Percentiles rank a stretch among this genome's conserved stretches.
These are phyloP conservation scores for Penicillium sp. DNA, from an alignment of 2,329 filamentous ascomycete genomes.

Conservation along the genomic window DNA sequence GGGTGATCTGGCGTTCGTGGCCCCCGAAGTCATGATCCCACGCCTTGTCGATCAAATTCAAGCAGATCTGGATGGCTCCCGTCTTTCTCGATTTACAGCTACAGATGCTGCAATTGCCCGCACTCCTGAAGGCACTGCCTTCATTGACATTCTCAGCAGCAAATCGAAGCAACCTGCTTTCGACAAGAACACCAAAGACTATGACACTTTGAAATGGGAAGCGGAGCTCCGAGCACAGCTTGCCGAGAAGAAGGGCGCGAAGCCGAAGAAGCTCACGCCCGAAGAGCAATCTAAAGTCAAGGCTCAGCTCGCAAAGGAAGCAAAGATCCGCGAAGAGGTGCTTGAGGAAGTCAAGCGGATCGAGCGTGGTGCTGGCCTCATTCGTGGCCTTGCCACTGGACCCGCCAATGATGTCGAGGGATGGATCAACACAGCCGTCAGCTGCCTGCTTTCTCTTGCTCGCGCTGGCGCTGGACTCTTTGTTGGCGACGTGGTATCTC, in stretches of 20 bases:
- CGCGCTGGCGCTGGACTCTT: slow-evolving; percentile 75
- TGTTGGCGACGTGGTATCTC: slow-evolving; percentile 74
- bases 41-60: slow-evolving; percentile 73
- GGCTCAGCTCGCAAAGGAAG: slow-evolving; percentile 84
- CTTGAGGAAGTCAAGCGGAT: slow-evolving; percentile 69
- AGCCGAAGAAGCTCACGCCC: slow-evolving; percentile 83
- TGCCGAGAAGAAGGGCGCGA: slow-evolving; percentile 83
- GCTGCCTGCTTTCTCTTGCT: slow-evolving; percentile 70
- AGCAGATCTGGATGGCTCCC: slow-evolving; percentile 69
- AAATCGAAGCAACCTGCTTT: slow-evolving; percentile 70
- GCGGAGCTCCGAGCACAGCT: slow-evolving; percentile 84
- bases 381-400: slow-evolving; percentile 76
- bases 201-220: slow-evolving; percentile 96
- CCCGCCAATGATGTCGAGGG: slow-evolving; percentile 84
- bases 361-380: slow-evolving; percentile 80
- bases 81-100: slow-evolving; percentile 73
- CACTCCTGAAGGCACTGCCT: slow-evolving; percentile 83
- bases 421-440: slow-evolving; percentile 84
- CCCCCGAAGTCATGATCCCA: slow-evolving; percentile 77
- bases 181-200: slow-evolving; percentile 91
- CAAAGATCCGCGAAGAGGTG: slow-evolving; percentile 73
- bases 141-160: slow-evolving; percentile 86
- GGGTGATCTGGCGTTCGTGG: slow-evolving; percentile 90
- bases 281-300: slow-evolving; percentile 91
- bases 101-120: slow-evolving; percentile 91